These are phyloP conservation scores for Alternaria brassicicola DNA, from an alignment of 2,329 filamentous ascomycete genomes.

Conservation along the genomic window DNA sequence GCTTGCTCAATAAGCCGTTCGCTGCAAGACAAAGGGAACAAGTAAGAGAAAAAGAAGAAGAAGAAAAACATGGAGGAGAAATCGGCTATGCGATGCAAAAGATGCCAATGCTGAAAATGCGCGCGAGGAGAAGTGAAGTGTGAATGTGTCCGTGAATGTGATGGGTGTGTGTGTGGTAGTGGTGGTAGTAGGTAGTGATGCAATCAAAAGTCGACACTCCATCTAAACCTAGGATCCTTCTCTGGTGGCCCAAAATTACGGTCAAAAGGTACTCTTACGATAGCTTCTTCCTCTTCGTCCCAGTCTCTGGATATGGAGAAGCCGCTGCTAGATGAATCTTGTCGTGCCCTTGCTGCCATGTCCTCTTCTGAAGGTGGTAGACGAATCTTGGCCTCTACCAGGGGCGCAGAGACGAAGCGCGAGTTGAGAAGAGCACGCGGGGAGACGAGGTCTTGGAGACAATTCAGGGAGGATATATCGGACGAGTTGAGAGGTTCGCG, in stretches of 20 bases:
- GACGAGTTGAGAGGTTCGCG: conserved; percentile 41
- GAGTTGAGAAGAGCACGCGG: conserved; percentile 42
- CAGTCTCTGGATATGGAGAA: conserved; percentile 28
- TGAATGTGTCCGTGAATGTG: background rate
- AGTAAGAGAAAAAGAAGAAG: background rate
- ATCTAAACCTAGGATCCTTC: conserved; percentile 48
- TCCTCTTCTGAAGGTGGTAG: conserved; percentile 42
- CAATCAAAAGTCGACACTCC: conserved; percentile 52
- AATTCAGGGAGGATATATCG: conserved; percentile 48
- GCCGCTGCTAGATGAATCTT: conserved; percentile 25
- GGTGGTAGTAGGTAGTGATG: background rate
- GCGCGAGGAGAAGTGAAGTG: background rate
- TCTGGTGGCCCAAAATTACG: conserved; percentile 37
- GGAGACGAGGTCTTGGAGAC: conserved; percentile 49
- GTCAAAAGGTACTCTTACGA: conserved; percentile 41
- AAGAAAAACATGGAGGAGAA: background rate
- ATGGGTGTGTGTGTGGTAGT: background rate
- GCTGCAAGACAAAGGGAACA: background rate
- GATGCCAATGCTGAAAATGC: background rate
- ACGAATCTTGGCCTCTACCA: conserved; percentile 47
- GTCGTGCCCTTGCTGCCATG: conserved; percentile 27
- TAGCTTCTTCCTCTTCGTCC: conserved; percentile 29
- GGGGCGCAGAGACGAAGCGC: conserved; percentile 46
- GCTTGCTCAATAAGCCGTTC: background rate
- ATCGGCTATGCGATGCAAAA: background rate